Evolutionary conservation across 2,329 filamentous ascomycete species (phyloP).

Genomic region (Talaromyces piceae): DNA sequence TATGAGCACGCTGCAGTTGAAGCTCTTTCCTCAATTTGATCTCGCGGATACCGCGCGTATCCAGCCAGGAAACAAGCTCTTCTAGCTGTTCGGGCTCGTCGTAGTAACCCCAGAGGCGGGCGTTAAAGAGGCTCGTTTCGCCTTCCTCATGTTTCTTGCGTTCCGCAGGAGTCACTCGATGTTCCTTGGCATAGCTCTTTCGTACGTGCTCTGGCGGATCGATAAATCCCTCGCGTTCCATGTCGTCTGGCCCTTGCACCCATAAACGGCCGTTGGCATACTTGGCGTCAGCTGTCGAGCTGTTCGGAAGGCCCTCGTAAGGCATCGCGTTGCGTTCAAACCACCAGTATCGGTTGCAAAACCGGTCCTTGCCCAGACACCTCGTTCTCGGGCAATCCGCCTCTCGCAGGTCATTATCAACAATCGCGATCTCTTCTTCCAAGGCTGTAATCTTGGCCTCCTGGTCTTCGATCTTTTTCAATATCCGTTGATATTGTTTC

Average conservation of each 20-base stretch:
- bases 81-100: constrained; percentile 73
- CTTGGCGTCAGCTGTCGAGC: constrained; percentile 75
- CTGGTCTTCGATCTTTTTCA: constrained; percentile 84
- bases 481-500: constrained; percentile 78
- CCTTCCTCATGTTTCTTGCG: constrained; percentile 84
- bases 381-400: constrained; percentile 87
- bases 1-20: constrained; percentile 64
- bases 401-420: constrained; percentile 89
- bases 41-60: constrained; percentile 79
- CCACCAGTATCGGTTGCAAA: constrained; percentile 99
- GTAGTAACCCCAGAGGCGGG: constrained; percentile 85
- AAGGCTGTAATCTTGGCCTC: constrained; percentile 71
- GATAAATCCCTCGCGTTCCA: constrained; percentile 80
- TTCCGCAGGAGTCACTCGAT: constrained; percentile 75
- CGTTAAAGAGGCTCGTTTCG: constrained; percentile 64
- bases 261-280: constrained; percentile 95
- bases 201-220: constrained; percentile 65
- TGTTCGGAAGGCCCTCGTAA: constrained; percentile 76
- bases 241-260: constrained; percentile 89
- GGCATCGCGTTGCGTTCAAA: constrained; percentile 99
- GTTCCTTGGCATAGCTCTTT: constrained; percentile 66
- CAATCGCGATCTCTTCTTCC: constrained; percentile 74
- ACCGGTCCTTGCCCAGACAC: constrained; percentile 85
- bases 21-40: constrained; percentile 83
- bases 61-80: constrained; percentile 77